Base-by-base conservation (phyloP, 768 basidiomycete species). In the Tylopilus intermedius region DNA sequence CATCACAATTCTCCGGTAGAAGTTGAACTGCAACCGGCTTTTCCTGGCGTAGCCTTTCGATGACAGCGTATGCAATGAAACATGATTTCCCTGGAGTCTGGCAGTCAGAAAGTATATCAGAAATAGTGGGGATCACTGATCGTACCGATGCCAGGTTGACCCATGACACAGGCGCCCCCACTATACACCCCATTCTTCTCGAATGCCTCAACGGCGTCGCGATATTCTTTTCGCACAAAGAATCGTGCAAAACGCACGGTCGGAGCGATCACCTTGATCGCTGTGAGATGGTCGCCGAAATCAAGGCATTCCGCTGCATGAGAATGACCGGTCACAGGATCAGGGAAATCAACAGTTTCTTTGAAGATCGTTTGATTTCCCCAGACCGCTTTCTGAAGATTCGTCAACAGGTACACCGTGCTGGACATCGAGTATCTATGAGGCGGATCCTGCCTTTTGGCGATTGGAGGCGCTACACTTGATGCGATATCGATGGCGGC, bases 131-230 rank as follows among this genome's bases (percentile, higher is more conserved):
- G n/a, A 7, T 18, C 30, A n/a, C 22, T 24, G 27, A 30, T 53
- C 48, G 45, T 45, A 54, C 53, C 53, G 29, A 54, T 54, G 18
- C 53, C 42, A 6, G 53, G 53, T 33, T 52, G 51, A 1, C 45
- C 51, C 45, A 35, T 47, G 27, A 51, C 39, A 42, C 49, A 46
- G 15, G 47, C 47, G 13, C 47, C 47, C 13, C 53, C 35, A 2
- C 4, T 14, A 32, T 49, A 53, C 1, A n/a, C 15, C 13, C 6
- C 47, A 41, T n/a, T 41, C n/a, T n/a, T 26, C 11, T 45, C 42
- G 24, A 54, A 54, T 6, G 42, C 26, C 29, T 54, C 29, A n/a
- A 54, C 0, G 35, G 53, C 43, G 6, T 39, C 29, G 14, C 35
- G 22, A 22, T 54, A 54, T 45, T 54, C 53, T 26, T 45, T 42